Percentiles rank a stretch among this genome's conserved stretches.
Conservation (phyloP, 1,139 yeast genomes). For the Geotrichum australiense region DNA sequence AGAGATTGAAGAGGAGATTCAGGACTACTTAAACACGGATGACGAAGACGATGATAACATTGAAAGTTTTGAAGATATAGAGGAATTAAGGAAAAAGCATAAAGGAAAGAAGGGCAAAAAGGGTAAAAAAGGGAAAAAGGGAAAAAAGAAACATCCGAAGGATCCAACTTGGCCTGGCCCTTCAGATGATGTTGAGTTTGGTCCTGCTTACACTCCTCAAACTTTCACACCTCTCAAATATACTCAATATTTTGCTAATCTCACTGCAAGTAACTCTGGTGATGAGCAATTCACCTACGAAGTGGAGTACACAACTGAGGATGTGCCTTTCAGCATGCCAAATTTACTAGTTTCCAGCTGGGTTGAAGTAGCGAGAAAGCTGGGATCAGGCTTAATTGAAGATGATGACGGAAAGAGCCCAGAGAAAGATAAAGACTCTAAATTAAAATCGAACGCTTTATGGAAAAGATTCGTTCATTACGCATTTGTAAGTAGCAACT, state of each 20-base stretch:
- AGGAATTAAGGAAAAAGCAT: constrained; percentile 24
- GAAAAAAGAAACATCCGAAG: constrained; percentile 19
- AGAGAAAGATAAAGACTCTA: too few relatives aligned
- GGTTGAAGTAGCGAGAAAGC: constrained; percentile 47
- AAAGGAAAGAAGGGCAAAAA: constrained; percentile 7
- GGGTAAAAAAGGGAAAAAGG: constrained; percentile 20
- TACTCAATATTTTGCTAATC: constrained; percentile 65
- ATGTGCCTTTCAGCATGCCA: constrained; percentile 37
- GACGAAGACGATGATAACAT: constrained; percentile 20
- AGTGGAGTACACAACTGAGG: constrained; percentile 64
- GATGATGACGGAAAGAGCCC: constrained; percentile 5
- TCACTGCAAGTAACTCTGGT: constrained; percentile 45
- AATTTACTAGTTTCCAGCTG: constrained; percentile 34
- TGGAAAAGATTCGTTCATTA: constrained; percentile 41
- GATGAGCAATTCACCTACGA: constrained; percentile 48
- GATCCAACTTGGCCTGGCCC: constrained; percentile 64
- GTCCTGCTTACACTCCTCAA: constrained; percentile 72
- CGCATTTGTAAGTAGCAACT: constrained; percentile 58
- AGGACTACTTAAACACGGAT: constrained; percentile 27
- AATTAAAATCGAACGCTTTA: too few relatives aligned
- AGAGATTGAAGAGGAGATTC: constrained; percentile 37
- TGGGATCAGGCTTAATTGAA: constrained; percentile 36
- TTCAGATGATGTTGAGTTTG: constrained; percentile 45
- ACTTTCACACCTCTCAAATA: constrained; percentile 64
- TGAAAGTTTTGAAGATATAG: constrained; percentile 20